phyloP scores from a whole-genome alignment of 2,329 filamentous ascomycete genomes.

The Shiraia bambusicola region DNA sequence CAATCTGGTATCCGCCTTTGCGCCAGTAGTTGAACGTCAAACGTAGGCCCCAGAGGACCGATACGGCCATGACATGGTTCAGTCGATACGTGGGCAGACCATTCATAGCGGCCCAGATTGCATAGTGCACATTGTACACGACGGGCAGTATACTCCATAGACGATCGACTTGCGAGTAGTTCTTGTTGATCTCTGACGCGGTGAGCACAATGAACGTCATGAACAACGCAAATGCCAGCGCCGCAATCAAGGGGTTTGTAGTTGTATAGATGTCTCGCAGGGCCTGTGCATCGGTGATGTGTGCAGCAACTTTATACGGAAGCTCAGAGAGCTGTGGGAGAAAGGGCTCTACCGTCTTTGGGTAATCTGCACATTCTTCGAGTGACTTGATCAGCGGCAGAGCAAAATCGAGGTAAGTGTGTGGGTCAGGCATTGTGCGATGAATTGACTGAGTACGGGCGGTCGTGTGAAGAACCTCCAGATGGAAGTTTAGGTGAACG shows the following conservation, averaged over 20 bases:
- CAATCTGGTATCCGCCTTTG: slow-evolving; percentile 84
- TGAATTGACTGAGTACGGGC: neutral
- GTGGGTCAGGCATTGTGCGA: slow-evolving; percentile 48
- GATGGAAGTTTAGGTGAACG: neutral
- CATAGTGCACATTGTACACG: slow-evolving; percentile 82
- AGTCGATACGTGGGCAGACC: slow-evolving; percentile 70
- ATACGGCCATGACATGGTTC: slow-evolving; percentile 71
- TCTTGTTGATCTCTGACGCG: slow-evolving; percentile 80
- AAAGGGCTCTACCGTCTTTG: slow-evolving; percentile 73
- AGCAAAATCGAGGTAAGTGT: slow-evolving; percentile 43
- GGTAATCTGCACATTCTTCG: slow-evolving; percentile 74
- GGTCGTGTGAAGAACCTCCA: neutral
- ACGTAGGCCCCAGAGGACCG: slow-evolving; percentile 79
- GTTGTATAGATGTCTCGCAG: slow-evolving; percentile 73
- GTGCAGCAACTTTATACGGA: slow-evolving; percentile 52
- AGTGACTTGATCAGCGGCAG: slow-evolving; percentile 71
- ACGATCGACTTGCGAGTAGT: slow-evolving; percentile 96
- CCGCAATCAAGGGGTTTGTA: slow-evolving; percentile 83
- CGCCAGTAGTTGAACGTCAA: slow-evolving; percentile 97
- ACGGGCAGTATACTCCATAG: slow-evolving; percentile 88
- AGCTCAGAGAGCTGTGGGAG: slow-evolving; percentile 63
- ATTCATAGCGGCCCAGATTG: slow-evolving; percentile 75
- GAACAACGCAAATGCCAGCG: slow-evolving; percentile 69
- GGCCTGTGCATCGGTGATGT: slow-evolving; percentile 60
- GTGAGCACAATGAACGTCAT: slow-evolving; percentile 73